Evolutionary conservation across 1,284 basidiomycete species (phyloP).

Genomic region (Heimioporus retisporus): DNA sequence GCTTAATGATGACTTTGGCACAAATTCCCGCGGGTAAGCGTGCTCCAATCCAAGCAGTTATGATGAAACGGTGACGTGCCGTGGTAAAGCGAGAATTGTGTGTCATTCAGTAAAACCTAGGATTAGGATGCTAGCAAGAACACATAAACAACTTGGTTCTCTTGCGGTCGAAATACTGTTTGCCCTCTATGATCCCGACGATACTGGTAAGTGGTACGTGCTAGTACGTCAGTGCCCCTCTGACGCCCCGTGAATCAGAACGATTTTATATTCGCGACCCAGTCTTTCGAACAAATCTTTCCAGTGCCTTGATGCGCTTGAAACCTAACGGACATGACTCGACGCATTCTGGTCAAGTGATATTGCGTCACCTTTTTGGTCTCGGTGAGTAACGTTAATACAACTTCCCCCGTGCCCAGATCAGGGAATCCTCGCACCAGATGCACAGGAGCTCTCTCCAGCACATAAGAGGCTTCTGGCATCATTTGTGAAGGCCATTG

Average conservation of each 20-base stretch:
- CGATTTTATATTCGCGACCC: slow-evolving; percentile 10
- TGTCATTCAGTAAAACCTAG: slow-evolving; percentile 18
- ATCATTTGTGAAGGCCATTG: neutral
- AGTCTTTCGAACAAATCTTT: slow-evolving; percentile 25
- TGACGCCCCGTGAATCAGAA: slow-evolving; percentile 9
- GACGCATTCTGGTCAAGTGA: slow-evolving; percentile 12
- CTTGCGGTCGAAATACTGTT: slow-evolving; percentile 34
- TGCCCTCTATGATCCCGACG: slow-evolving; percentile 12
- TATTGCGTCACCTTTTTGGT: slow-evolving; percentile 2
- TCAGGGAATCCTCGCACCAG: too few species aligned
- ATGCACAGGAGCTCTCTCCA: too few species aligned
- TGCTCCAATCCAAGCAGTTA: neutral
- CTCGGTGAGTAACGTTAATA: neutral
- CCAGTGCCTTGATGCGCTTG: slow-evolving; percentile 20
- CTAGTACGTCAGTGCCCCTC: neutral
- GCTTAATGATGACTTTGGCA: slow-evolving; percentile 26
- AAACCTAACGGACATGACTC: neutral
- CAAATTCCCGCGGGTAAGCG: slow-evolving; percentile 20
- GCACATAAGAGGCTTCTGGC: too few species aligned
- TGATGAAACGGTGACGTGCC: neutral
- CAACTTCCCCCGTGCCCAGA: too few species aligned
- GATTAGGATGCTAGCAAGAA: slow-evolving; percentile 24
- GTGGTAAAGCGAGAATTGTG: slow-evolving; percentile 1
- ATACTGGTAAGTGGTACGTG: slow-evolving; percentile 2
- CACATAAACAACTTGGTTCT: slow-evolving; percentile 17